These are phyloP conservation scores for Vanrija sp. DNA, from an alignment of 1,284 basidiomycete species.

Conservation along the genomic window DNA sequence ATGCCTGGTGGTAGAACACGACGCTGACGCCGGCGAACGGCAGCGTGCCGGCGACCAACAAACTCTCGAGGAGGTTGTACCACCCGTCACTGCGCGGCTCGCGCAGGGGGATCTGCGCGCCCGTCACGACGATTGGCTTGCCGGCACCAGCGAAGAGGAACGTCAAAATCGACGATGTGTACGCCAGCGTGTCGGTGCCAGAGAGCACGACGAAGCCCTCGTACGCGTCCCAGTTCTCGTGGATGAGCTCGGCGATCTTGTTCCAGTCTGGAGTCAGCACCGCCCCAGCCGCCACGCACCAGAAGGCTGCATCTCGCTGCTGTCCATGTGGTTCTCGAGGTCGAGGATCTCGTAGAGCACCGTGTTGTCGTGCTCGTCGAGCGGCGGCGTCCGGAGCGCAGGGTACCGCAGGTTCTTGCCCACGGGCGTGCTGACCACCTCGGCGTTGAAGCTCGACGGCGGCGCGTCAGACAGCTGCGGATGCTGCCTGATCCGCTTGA, in stretches of 20 bases:
- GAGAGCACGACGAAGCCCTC: conserved; percentile 44
- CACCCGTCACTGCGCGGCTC: conserved; percentile 43
- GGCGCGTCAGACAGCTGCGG: conserved; percentile 31
- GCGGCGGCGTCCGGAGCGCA: conserved; percentile 32
- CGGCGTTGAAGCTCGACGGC: not conserved
- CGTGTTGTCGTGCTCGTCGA: conserved; percentile 31
- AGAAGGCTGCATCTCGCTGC: conserved; percentile 42
- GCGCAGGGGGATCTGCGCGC: conserved; percentile 43
- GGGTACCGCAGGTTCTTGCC: conserved; percentile 35
- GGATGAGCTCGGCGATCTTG: conserved; percentile 37
- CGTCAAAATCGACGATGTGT: conserved; percentile 42
- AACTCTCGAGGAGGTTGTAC: conserved; percentile 41
- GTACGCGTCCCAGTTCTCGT: conserved; percentile 41
- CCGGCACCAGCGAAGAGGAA: conserved; percentile 42
- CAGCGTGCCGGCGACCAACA: conserved; percentile 39
- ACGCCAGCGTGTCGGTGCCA: conserved; percentile 45
- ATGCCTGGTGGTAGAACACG: conserved; percentile 40
- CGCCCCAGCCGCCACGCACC: conserved; percentile 21
- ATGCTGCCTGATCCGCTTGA: conserved; percentile 43
- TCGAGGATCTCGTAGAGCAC: conserved; percentile 46
- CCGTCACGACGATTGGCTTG: conserved; percentile 45
- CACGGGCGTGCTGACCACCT: conserved; percentile 19
- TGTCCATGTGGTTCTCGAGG: conserved; percentile 45
- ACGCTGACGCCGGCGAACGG: conserved; percentile 44
- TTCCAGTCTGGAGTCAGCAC: conserved; percentile 39